These are phyloP conservation scores for Fusarium pseudocircinatum DNA, from an alignment of 2,329 filamentous ascomycete genomes.

Conservation along the genomic window DNA sequence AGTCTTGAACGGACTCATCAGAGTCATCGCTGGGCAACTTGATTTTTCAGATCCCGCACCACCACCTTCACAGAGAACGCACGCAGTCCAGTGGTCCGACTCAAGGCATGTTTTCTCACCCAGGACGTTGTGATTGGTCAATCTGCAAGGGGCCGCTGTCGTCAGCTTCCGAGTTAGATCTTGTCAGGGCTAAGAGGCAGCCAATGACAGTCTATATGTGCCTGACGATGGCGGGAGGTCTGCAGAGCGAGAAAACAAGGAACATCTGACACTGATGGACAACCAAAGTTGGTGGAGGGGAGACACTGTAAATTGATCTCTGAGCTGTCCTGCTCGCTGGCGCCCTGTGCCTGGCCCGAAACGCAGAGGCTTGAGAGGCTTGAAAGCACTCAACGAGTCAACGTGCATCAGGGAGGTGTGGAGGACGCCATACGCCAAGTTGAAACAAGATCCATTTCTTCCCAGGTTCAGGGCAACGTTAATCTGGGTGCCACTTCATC, in stretches of 20 bases:
- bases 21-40: constrained; percentile 12
- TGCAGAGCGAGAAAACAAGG: constrained; percentile 22
- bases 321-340: constrained; percentile 22
- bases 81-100: constrained; percentile 21
- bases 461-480: constrained; percentile 22
- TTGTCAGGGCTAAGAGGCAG: constrained; percentile 38
- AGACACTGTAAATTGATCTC: constrained; percentile 15
- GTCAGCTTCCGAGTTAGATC: constrained; percentile 36
- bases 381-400: constrained; percentile 25
- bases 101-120: constrained; percentile 25
- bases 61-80: neutral
- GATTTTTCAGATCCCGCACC: constrained; percentile 4
- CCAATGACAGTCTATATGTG: constrained; percentile 41
- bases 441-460: constrained; percentile 35
- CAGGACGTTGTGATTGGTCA: constrained; percentile 34
- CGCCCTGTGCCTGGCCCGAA: constrained; percentile 32
- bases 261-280: constrained; percentile 2
- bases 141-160: constrained; percentile 38
- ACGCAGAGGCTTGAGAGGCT: constrained; percentile 30
- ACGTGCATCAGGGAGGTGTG: constrained; percentile 29
- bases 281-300: constrained; percentile 5
- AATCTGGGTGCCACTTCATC: constrained; percentile 27
- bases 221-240: constrained; percentile 25
- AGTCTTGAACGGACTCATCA: neutral
- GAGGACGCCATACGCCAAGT: constrained; percentile 28